These are phyloP conservation scores for Keithomyces neogunnii DNA, from an alignment of 2,329 filamentous ascomycete genomes.

Conservation along the genomic window DNA sequence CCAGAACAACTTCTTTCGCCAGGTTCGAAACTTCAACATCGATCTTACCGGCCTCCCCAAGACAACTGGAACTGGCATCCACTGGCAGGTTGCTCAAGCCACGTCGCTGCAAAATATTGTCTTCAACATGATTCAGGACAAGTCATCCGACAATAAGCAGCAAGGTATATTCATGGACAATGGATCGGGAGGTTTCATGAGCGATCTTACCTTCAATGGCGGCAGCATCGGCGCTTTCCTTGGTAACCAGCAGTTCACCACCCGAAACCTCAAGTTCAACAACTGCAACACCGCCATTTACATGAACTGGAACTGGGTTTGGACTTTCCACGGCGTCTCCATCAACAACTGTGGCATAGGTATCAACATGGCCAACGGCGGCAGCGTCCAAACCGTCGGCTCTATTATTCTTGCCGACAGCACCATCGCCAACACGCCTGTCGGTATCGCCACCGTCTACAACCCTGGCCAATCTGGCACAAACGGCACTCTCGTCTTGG, in stretches of 20 bases:
- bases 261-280: conserved; percentile 75
- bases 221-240: conserved; percentile 71
- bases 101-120: conserved; percentile 73
- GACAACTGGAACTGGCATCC: conserved; percentile 59
- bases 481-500: conserved; percentile 75
- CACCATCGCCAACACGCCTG: conserved; percentile 63
- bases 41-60: conserved; percentile 60
- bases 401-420: conserved; percentile 80
- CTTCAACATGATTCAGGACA: conserved; percentile 68
- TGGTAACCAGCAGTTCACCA: conserved; percentile 82
- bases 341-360: conserved; percentile 71
- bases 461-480: conserved; percentile 51
- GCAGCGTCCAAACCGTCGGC: conserved; percentile 65
- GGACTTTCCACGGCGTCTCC: conserved; percentile 66
- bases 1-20: conserved; percentile 78
- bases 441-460: conserved; percentile 67
- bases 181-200: conserved; percentile 76
- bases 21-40: conserved; percentile 74
- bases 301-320: conserved; percentile 91
- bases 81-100: conserved; percentile 81
- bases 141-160: conserved; percentile 56
- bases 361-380: conserved; percentile 64
- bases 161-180: conserved; percentile 81
- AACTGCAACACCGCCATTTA: conserved; percentile 74
- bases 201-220: conserved; percentile 75